Evolutionary conservation across 1,284 basidiomycete genomes (phyloP).

Genomic region (Ceratobasidium sp.): DNA sequence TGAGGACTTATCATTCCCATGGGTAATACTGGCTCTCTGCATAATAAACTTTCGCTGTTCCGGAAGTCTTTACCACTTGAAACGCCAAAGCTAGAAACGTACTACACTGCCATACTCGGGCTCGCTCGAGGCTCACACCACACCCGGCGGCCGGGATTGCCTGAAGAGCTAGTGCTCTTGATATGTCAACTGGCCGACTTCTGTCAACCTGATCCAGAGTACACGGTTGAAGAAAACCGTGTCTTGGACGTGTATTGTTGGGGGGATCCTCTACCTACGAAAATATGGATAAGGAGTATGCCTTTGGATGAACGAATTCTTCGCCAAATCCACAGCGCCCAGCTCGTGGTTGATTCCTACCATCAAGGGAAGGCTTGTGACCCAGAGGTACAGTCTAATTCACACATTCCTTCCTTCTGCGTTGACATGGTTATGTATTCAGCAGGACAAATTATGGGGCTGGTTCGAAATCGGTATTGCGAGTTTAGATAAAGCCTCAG

Average conservation of each 20-base stretch:
- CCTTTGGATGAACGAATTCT: conserved; percentile 4
- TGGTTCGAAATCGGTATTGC: conserved; percentile 19
- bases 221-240: background rate
- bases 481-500: background rate
- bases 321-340: conserved; percentile 12
- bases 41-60: conserved; percentile 45
- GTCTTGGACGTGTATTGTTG: background rate
- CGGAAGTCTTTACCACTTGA: background rate
- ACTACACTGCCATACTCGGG: background rate
- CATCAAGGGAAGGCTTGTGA: background rate
- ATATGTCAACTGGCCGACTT: conserved; percentile 18
- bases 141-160: background rate
- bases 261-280: background rate
- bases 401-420: background rate
- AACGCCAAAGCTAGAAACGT: background rate
- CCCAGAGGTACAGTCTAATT: background rate
- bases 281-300: background rate
- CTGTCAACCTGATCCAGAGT: background rate
- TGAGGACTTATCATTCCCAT: background rate
- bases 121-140: background rate
- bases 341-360: background rate
- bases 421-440: background rate
- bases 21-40: background rate
- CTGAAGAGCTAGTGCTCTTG: background rate
- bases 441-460: background rate